Base-by-base conservation (phyloP, 441 rosid species). In the Adansonia grandidieri region DNA sequence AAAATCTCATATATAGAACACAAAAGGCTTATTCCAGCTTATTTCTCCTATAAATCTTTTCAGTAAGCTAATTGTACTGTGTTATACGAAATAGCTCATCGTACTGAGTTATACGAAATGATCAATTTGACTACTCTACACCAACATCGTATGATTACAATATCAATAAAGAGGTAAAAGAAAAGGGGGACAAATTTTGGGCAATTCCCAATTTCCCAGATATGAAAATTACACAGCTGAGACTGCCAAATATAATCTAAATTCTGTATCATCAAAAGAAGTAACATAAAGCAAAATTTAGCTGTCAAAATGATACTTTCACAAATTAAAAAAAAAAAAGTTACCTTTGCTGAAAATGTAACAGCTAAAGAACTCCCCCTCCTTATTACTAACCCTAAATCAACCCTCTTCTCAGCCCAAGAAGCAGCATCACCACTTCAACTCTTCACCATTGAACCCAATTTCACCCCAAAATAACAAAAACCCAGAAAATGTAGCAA, bases 271-370 rank as follows among this genome's bases (percentile, higher is more conserved):
- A n/a, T n/a, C n/a, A n/a, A 11, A 53, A 78, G 22, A 62, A 44
- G 15, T 17, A 72, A 42, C 53, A 37, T 6, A 6, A 17, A 48
- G 61, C 51, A 47, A 57, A 57, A 40, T 15, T 15, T 2, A 79
- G 74, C 40, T 50, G 71, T 37, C 69, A 74, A 74, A 67, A 73
- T 15, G 51, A 24, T 5, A n/a, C n/a, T n/a, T n/a, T n/a, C n/a
- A n/a, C n/a, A n/a, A 24, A 61, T 48, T 61, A 11, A 61, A 61
- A 13, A 15, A 54, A 44, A 54, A 80, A 74, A 4, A 4, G 78
- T 78, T 67, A 90, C 84, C 89, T 84, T 72, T 20, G 74, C 71
- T 82, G 57, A 65, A 68, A 84, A 77, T 74, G 86, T 79, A 84
- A 82, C 82, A 70, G 80, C 84, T 85, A 58, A 77, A 69, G 81